Evolutionary conservation across 2,329 filamentous ascomycete genomes (phyloP), one percentile per base, ranked within the genome.

Genomic region (Colletotrichum cuscutae): DNA sequence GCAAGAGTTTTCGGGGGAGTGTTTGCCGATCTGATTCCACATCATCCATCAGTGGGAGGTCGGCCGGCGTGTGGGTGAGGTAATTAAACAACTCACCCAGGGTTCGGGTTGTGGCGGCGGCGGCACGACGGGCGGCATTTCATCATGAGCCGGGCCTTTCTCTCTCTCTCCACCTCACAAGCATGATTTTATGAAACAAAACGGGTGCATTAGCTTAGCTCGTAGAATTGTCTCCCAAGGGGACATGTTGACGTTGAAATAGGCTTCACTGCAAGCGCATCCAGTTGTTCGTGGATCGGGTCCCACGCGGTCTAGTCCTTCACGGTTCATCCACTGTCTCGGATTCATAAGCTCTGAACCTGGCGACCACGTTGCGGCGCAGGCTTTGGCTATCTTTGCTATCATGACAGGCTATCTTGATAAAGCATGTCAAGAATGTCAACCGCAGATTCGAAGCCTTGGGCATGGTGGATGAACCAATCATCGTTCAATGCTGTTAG

Each of bases 1-100:
- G 30, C 72, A 75, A 42, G 59, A 74, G 61, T 79, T 77, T 65
- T 78, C 79, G 0, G 76, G 75, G n/a, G 80, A 80, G 58, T 78
- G 76, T 66, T 65, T 81, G 26, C 80, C 79, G 15, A 80, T 80
- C 52, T 80, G 70, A 78, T 30, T 28, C 85, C 81, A 15, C 15
- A 15, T 42, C 35, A 15, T 42, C 35, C 35, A 42, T 42, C 35
- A 42, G 15, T 7, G 30, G 3, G 37, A 13, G 13, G 37, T 42
- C 13, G 13, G 35, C 35, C 35, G 35, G 37, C 28, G 32, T 49
- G 5, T 52, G 12, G 35, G 35, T 42, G 13, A 42, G 35, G 35
- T 42, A 42, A 42, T 42, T 42, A 42, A 42, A 42, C 35, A 42
- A 15, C 5, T 42, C 13, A 42, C 5, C 13, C 4, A 9, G 53